Base-by-base conservation (phyloP, 2,329 filamentous ascomycete species). In the Beauveria asiatica region DNA sequence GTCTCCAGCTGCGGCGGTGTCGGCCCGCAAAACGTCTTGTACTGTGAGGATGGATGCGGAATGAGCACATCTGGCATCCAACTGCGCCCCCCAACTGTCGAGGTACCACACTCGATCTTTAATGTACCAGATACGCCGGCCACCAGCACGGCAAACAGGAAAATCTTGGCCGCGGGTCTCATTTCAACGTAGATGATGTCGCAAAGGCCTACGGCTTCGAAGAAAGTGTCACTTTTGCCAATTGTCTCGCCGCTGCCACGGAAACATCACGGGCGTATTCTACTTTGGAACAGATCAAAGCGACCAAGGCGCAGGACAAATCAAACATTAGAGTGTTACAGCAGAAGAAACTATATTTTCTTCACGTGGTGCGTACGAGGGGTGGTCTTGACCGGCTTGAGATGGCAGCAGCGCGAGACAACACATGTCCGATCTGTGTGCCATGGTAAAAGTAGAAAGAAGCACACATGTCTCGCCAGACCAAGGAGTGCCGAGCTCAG, bases 1-100 rank as follows among this genome's bases (percentile, higher is more conserved):
- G 72, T 61, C 44, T 71, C 70, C 37, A 71, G 60, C 66, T 72
- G 63, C 51, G 76, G 76, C 16, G 69, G 53, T 16, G 57, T 55
- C 11, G 52, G 25, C 10, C 25, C 46, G 50, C 60, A 60, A 37
- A 50, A 55, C 9, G 59, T 55, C 54, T 53, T 53, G 44, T 55
- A 58, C 19, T 42, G 52, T 7, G 52, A n/a, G 25, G 37, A 2
- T 25, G 27, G 23, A n/a, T 39, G 45, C n/a, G 9, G 25, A 19
- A 27, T 37, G n/a, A 37, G 52, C 25, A 52, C 9, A 19, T 42
- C 54, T 9, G 48, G 41, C 6, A 61, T 16, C 5, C 33, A 21
- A 17, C 49, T 23, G 16, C 33, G 5, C 16, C 42, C 41, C 9
- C 27, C 13, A 6, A n/a, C 21, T n/a, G 39, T 25, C 27, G n/a